Percentiles rank a stretch among this genome's conserved stretches.
Conservation (phyloP, 2,329 filamentous ascomycete genomes). For the Trichoderma guizhouense region DNA sequence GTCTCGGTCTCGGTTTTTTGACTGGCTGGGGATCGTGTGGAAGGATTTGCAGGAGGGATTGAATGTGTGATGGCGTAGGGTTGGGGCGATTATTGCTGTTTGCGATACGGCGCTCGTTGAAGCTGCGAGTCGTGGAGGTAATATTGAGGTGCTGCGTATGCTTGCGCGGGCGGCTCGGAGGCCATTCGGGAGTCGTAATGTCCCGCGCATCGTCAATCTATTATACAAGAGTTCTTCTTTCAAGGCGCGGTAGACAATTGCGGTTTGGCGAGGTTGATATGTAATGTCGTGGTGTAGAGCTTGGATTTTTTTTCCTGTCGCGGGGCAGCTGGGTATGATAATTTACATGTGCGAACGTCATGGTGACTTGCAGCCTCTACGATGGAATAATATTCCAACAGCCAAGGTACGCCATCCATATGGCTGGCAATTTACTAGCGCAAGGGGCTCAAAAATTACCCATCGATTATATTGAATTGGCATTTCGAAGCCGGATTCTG, state of each 20-base stretch:
- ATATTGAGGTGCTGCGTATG: conserved; percentile 10
- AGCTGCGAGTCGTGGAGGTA: neutral
- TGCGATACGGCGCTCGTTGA: neutral
- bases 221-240: neutral
- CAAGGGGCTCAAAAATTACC: too few relatives aligned
- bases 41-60: neutral
- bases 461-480: neutral
- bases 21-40: conserved; percentile 19
- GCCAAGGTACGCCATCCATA: neutral
- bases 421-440: neutral
- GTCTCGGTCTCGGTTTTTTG: conserved; percentile 16
- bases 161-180: conserved; percentile 24
- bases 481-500: neutral
- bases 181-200: conserved; percentile 22
- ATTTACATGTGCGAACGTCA: conserved; percentile 14
- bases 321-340: conserved; percentile 6
- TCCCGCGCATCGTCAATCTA: conserved; percentile 21
- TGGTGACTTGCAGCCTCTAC: neutral
- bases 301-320: conserved; percentile 6
- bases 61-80: neutral
- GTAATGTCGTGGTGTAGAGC: conserved; percentile 4
- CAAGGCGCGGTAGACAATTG: neutral
- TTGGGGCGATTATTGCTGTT: neutral
- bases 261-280: neutral
- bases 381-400: neutral